Evolutionary conservation across 2,329 filamentous ascomycete species (phyloP).

Genomic region (Penicillium sp.): DNA sequence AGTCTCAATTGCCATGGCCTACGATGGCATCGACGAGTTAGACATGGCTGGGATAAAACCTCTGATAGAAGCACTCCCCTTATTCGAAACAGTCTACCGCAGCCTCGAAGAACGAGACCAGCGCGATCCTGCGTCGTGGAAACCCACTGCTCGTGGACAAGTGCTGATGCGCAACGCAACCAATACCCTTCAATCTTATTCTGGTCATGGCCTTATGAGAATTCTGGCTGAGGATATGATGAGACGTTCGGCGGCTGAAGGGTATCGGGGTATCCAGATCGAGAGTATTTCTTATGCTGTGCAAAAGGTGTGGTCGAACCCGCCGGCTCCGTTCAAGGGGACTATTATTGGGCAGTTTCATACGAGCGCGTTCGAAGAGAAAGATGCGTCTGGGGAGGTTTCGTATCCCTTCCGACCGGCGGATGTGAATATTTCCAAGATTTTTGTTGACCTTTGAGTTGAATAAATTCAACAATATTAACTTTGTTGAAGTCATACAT

Average conservation of each 20-base stretch:
- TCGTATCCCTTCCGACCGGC: neutral
- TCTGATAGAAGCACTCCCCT: neutral
- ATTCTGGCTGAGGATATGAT: neutral
- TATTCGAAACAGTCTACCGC: neutral
- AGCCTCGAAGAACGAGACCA: neutral
- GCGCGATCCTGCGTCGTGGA: neutral
- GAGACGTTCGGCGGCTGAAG: neutral
- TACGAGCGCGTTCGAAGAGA: neutral
- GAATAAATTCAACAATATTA: no score
- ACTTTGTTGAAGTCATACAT: no score
- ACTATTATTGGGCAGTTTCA: neutral
- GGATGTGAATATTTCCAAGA: neutral
- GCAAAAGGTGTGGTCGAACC: neutral
- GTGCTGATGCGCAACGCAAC: neutral
- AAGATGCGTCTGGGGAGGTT: neutral
- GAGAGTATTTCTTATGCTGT: neutral
- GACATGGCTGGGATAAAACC: neutral
- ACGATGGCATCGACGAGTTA: neutral
- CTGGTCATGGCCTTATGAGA: neutral
- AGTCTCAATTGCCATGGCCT: neutral
- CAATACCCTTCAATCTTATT: neutral
- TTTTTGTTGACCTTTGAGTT: neutral
- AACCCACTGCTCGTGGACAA: neutral
- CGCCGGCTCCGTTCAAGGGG: neutral
- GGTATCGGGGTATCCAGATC: neutral